Conservation (phyloP, 305 asterid species). For the Rubia peregrina region DNA sequence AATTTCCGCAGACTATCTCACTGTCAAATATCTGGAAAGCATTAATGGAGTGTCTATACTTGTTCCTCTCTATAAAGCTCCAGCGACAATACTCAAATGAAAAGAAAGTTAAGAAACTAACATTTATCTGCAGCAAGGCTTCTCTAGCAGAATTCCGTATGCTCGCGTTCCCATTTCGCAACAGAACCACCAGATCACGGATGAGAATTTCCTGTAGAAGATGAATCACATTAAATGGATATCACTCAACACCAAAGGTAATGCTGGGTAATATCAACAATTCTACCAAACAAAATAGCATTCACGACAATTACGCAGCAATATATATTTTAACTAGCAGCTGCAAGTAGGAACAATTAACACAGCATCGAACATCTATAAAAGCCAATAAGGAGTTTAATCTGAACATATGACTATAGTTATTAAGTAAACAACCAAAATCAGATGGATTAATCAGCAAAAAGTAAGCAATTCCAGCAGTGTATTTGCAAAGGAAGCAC, state of each 20-base stretch:
- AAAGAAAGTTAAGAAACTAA: slow-evolving; percentile 46
- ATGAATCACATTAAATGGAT: slow-evolving; percentile 17
- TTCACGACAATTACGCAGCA: slow-evolving; percentile 2
- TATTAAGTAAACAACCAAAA: not conserved
- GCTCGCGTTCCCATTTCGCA: slow-evolving; percentile 46
- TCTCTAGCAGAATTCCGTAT: slow-evolving; percentile 67
- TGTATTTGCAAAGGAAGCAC: not conserved
- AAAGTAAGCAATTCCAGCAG: not conserved
- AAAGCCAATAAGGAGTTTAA: not conserved
- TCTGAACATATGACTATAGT: not conserved
- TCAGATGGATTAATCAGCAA: not conserved
- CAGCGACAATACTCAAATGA: slow-evolving; percentile 1
- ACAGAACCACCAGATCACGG: slow-evolving; percentile 52
- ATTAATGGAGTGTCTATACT: not conserved
- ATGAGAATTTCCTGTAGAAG: slow-evolving; percentile 60
- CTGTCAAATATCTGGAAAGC: not conserved
- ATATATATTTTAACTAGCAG: not conserved
- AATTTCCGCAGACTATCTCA: not conserved
- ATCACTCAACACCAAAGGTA: not conserved
- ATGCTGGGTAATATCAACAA: not conserved
- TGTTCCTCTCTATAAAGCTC: not conserved
- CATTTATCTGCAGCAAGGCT: slow-evolving; percentile 63
- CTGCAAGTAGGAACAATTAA: not conserved
- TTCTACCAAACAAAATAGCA: not conserved
- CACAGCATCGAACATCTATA: not conserved